These are phyloP conservation scores for Rhodotorula kratochvilovae DNA, from an alignment of 768 basidiomycete species.

Conservation along the genomic window DNA sequence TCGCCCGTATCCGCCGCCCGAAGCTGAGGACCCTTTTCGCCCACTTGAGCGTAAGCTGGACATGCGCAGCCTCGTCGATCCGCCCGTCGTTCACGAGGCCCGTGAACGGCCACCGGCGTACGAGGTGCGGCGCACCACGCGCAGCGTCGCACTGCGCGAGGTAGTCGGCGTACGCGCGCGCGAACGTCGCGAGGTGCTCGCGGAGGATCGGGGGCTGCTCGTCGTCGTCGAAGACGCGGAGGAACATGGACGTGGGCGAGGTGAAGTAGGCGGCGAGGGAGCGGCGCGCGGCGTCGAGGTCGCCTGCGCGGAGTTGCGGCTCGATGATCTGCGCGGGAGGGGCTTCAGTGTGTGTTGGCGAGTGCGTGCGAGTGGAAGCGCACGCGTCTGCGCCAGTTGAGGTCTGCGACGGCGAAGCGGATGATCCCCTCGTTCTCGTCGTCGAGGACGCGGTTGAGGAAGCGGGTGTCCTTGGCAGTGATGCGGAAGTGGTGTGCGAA, in stretches of 20 bases:
- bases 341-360: background rate
- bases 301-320: background rate
- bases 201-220: background rate
- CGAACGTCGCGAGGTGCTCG: background rate
- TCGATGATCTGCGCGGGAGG: background rate
- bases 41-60: background rate
- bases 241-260: background rate
- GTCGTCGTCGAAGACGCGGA: background rate
- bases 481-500: background rate
- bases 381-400: conserved; percentile 21
- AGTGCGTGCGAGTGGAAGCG: background rate
- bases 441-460: background rate
- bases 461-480: background rate
- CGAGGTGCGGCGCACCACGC: background rate
- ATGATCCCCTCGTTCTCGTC: background rate
- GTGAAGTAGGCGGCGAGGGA: background rate
- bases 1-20: background rate
- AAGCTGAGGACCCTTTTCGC: background rate
- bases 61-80: background rate
- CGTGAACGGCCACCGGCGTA: background rate
- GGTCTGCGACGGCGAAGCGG: conserved; percentile 8
- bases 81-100: background rate
- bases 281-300: background rate
- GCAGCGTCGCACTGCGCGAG: background rate
- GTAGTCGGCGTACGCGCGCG: background rate